Conservation (phyloP, 2,329 filamentous ascomycete genomes). For the Neonectria ditissima region DNA sequence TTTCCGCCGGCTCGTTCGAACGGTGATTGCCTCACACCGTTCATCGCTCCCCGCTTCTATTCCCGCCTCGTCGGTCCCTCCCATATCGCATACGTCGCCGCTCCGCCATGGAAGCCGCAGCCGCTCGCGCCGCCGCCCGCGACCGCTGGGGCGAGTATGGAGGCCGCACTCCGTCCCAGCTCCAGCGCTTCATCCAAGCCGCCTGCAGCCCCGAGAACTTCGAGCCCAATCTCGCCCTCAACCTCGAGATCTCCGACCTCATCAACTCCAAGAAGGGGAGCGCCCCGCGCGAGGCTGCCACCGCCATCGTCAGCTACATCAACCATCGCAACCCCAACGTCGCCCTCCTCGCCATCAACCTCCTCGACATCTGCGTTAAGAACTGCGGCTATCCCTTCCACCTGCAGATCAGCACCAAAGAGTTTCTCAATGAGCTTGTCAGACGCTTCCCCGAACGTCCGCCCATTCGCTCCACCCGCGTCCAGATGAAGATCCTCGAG, state of each 20-base stretch:
- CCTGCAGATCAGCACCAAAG: conserved; percentile 97
- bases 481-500: conserved; percentile 93
- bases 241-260: conserved; percentile 95
- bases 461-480: conserved; percentile 84
- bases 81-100: background rate
- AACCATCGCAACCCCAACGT: conserved; percentile 98
- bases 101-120: conserved; percentile 86
- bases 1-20: conserved; percentile 5
- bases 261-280: conserved; percentile 98
- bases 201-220: conserved; percentile 98
- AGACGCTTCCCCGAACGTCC: conserved; percentile 95
- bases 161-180: conserved; percentile 82
- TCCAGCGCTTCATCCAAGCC: conserved; percentile 95
- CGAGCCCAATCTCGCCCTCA: conserved; percentile 95
- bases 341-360: conserved; percentile 85
- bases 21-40: conserved; percentile 4
- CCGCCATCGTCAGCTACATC: conserved; percentile 92
- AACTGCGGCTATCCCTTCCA: conserved; percentile 99
- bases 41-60: background rate
- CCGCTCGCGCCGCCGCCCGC: conserved; percentile 92
- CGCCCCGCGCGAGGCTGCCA: conserved; percentile 92
- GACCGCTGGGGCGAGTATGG: conserved; percentile 89
- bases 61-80: background rate
- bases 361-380: conserved; percentile 99
- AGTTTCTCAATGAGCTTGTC: conserved; percentile 98